phyloP scores from a whole-genome alignment of 805 yeast species.

The Saturnispora ahearnii region DNA sequence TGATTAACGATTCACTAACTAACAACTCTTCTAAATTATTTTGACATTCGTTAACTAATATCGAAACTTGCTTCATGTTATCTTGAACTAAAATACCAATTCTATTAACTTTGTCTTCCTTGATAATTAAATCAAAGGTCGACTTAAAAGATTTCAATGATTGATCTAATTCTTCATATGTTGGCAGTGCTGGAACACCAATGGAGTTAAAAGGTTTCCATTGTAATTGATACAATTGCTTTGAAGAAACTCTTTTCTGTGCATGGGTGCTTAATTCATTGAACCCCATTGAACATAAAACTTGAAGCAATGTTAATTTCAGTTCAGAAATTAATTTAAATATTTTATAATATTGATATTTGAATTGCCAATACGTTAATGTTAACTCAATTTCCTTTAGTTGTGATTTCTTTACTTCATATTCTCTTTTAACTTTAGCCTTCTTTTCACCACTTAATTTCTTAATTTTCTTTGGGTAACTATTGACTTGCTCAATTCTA shows the following conservation, averaged over 20 bases:
- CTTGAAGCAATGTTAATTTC: conserved; percentile 20
- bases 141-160: conserved; percentile 13
- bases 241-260: conserved; percentile 21
- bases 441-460: conserved; percentile 24
- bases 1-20: background rate
- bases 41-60: conserved; percentile 2
- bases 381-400: conserved; percentile 11
- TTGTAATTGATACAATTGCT: conserved; percentile 44
- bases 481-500: conserved; percentile 17
- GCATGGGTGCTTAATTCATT: conserved; percentile 21
- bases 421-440: conserved; percentile 16
- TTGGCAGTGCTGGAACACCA: conserved; percentile 65
- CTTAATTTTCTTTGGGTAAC: conserved; percentile 18
- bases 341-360: conserved; percentile 10
- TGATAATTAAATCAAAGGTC: conserved; percentile 11
- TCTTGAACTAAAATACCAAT: conserved; percentile 13
- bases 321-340: conserved; percentile 16
- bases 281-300: conserved; percentile 19
- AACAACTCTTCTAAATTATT: conserved; percentile 7
- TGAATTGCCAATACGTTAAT: conserved; percentile 12
- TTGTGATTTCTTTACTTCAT: conserved; percentile 14
- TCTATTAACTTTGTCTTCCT: conserved; percentile 10
- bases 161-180: conserved; percentile 31
- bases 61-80: conserved; percentile 1
- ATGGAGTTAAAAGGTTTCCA: conserved; percentile 74